Conservation (phyloP, 805 yeast species). For the Starmerella ratchasimensis region DNA sequence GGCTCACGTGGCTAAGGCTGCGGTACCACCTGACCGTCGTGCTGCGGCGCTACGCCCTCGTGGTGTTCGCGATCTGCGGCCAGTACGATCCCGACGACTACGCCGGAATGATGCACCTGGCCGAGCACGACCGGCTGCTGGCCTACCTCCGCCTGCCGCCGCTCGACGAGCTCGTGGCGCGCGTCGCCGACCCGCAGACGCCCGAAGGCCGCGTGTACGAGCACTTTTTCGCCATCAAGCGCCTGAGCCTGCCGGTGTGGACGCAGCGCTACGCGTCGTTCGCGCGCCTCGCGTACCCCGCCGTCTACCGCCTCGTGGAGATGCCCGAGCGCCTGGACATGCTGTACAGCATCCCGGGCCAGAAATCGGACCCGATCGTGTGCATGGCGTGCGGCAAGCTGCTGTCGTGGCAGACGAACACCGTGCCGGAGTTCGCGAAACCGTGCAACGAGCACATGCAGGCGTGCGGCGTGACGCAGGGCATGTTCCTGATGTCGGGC, state of each 20-base stretch:
- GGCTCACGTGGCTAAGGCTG: constrained; percentile 7
- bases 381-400: constrained; percentile 71
- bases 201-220: constrained; percentile 9
- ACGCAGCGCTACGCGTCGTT: constrained; percentile 6
- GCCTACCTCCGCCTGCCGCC: constrained; percentile 19
- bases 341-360: constrained; percentile 38
- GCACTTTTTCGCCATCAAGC: neutral
- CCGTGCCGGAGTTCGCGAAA: constrained; percentile 34
- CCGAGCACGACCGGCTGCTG: constrained; percentile 20
- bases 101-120: constrained; percentile 14
- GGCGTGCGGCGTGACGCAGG: constrained; percentile 47
- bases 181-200: constrained; percentile 8
- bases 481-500: constrained; percentile 60
- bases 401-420: constrained; percentile 46
- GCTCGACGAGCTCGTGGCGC: constrained; percentile 11
- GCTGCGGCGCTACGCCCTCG: constrained; percentile 16
- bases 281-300: constrained; percentile 44
- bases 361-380: constrained; percentile 54
- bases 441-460: constrained; percentile 64
- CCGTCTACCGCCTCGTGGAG: constrained; percentile 42
- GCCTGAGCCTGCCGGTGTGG: neutral
- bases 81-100: constrained; percentile 19
- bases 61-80: constrained; percentile 18
- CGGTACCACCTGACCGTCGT: constrained; percentile 14
- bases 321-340: constrained; percentile 56